Base-by-base conservation (phyloP, 129 eudicot genomes). In the Lactuca sativa region DNA sequence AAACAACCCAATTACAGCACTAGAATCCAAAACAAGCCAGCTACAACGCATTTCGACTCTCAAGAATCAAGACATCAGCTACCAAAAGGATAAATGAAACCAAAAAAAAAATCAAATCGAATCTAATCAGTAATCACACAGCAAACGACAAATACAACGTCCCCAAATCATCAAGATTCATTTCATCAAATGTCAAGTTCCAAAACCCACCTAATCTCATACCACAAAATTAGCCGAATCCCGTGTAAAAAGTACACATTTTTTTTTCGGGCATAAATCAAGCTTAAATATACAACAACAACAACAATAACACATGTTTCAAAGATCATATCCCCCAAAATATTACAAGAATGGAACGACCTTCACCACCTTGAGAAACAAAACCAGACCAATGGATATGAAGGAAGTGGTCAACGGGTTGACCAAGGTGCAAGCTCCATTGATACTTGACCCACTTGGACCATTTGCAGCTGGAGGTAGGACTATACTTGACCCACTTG, bases 391-490 rank as follows among this genome's bases (percentile, higher is more conserved):
- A 64, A 82, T n/a, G 41, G 75, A 56, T 9, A 72, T 53, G 5
- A 82, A 79, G 37, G 81, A 73, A 49, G 57, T 76, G 67, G 82
- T 64, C 15, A 78, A 63, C 4, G 80, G 83, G 63, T 49, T 80
- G 48, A 64, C 76, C 66, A 74, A 67, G n/a, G 83, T 69, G 71
- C 79, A 72, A 57, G 85, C 88, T 43, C 38, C 68, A 0, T 90
- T 84, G 53, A 60, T 44, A 68, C 91, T 79, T 71, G 30, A 25
- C 30, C 89, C 89, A 12, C 64, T 69, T 7, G 97, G 97, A 1
- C 89, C 89, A 77, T 73, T 77, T 49, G 95, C 82, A 56, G 97
- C 83, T 48, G 92, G 89, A 62, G 81, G 81, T 17, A 82, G 69
- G 14, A 69, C 86, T 14, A 80, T 40, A 62, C 59, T 69, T 48